These are phyloP conservation scores for Pythium aquatile DNA, from an alignment of 352 stramenopile genomes.

Conservation along the genomic window DNA sequence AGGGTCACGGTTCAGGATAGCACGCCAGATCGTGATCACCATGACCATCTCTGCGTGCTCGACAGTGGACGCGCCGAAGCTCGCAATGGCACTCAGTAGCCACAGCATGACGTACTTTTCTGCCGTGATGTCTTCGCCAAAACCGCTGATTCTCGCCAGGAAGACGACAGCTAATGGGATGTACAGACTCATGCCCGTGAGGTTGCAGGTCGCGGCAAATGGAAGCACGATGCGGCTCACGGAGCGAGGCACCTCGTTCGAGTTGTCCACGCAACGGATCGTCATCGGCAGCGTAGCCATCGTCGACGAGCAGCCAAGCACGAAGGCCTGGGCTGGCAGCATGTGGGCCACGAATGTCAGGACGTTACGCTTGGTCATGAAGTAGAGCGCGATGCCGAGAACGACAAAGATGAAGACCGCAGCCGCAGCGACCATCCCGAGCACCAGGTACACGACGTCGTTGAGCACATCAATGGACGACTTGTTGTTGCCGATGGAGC, in stretches of 20 bases:
- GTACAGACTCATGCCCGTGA: conserved; percentile 67
- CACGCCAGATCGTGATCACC: conserved; percentile 72
- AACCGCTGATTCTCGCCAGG: conserved; percentile 51
- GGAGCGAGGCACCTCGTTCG: conserved; percentile 50
- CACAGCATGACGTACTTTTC: conserved; percentile 54
- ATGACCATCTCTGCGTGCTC: conserved; percentile 69
- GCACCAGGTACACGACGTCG: conserved; percentile 44
- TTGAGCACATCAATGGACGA: conserved; percentile 38
- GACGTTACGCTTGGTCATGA: conserved; percentile 51
- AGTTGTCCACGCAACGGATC: conserved; percentile 68
- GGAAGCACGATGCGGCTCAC: conserved; percentile 58
- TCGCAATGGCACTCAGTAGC: conserved; percentile 54
- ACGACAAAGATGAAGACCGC: conserved; percentile 44
- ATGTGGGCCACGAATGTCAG: conserved; percentile 57
- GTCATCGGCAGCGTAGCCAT: conserved; percentile 75
- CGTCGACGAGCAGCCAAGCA: conserved; percentile 65
- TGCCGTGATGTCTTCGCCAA: conserved; percentile 45
- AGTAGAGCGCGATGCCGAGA: conserved; percentile 45
- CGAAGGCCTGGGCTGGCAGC: conserved; percentile 65
- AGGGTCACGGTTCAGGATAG: conserved; percentile 49
- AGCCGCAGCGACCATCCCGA: conserved; percentile 41
- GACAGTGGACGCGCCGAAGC: conserved; percentile 61
- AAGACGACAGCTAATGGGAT: conserved; percentile 68
- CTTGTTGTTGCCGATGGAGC: conserved; percentile 48
- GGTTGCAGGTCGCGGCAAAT: conserved; percentile 60